A percentile compares a stretch with the other conserved stretches of the same genome.
phyloP scores from a whole-genome alignment of 148 eudicot species.

The Rhododendron kiyosumense region DNA sequence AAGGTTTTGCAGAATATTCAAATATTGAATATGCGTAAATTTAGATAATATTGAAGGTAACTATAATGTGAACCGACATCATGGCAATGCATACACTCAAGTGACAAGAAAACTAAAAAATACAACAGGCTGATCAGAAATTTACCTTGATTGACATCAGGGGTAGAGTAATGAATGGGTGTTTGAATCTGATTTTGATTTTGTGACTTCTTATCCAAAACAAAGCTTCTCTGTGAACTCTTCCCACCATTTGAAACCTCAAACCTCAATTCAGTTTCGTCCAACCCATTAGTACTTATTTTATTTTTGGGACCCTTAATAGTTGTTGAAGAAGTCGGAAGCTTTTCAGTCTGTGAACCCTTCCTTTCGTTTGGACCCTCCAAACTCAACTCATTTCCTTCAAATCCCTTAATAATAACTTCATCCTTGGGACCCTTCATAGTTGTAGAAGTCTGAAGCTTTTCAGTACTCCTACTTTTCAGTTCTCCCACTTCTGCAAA shows the following conservation, averaged over 20 bases:
- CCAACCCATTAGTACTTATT: constrained; percentile 11
- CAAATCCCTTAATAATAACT: constrained; percentile 12
- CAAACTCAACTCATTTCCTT: constrained; percentile 13
- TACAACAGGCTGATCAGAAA: neutral
- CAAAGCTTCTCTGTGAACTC: neutral
- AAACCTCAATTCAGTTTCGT: constrained; percentile 13
- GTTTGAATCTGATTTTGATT: constrained; percentile 4
- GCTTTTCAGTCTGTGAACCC: neutral
- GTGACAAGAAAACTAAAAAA: neutral
- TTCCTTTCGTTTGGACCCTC: constrained; percentile 6
- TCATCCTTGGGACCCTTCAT: constrained; percentile 10
- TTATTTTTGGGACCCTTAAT: constrained; percentile 12
- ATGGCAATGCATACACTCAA: neutral
- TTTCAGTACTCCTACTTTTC: constrained; percentile 1
- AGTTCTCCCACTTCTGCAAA: constrained; percentile 7
- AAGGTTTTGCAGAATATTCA: neutral
- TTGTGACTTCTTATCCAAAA: neutral
- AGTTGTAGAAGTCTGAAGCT: constrained; percentile 9
- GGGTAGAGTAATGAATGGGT: constrained; percentile 2
- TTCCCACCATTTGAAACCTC: constrained; percentile 9
- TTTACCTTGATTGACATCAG: constrained; percentile 25
- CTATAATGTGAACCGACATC: neutral
- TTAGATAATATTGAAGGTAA: neutral
- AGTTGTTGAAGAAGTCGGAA: constrained; percentile 12
- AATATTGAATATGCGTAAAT: neutral